These are phyloP conservation scores for Aureobasidium sp. DNA, from an alignment of 2,329 filamentous ascomycete genomes.

Conservation along the genomic window DNA sequence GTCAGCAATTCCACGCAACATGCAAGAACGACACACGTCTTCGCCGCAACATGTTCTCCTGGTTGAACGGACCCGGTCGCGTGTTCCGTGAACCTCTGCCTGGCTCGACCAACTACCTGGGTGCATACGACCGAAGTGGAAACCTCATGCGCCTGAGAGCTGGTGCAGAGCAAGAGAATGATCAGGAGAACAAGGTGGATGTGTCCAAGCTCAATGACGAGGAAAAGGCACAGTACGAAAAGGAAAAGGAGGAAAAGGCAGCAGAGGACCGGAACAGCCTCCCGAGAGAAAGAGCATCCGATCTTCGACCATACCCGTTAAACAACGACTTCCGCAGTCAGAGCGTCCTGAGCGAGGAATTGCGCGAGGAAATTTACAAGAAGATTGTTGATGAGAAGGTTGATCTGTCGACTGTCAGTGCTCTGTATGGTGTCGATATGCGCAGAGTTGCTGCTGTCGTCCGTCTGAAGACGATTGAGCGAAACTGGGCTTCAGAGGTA, in stretches of 20 bases:
- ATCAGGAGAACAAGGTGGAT: conserved; percentile 19
- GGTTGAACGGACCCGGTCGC: conserved; percentile 49
- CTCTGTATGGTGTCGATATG: conserved; percentile 70
- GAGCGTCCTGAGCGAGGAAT: conserved; percentile 62
- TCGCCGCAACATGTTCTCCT: conserved; percentile 49
- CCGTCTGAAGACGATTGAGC: conserved; percentile 77
- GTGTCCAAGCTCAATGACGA: conserved; percentile 19
- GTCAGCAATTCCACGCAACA: conserved; percentile 12
- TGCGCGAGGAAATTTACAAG: conserved; percentile 66
- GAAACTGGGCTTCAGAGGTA: conserved; percentile 67
- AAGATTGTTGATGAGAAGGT: conserved; percentile 58
- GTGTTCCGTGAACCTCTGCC: conserved; percentile 41
- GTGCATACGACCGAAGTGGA: conserved; percentile 45
- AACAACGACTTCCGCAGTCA: conserved; percentile 65
- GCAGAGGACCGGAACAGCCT: conserved; percentile 20
- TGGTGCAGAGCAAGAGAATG: conserved; percentile 18
- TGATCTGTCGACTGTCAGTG: conserved; percentile 68
- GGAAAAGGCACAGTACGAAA: conserved; percentile 16
- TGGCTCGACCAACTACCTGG: conserved; percentile 47
- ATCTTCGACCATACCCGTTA: conserved; percentile 58
- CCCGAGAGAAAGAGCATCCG: conserved; percentile 20
- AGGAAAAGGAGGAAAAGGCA: conserved; percentile 17
- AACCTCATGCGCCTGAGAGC: conserved; percentile 35
- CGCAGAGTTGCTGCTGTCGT: conserved; percentile 79
- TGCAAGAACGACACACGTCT: conserved; percentile 36